phyloP scores from a whole-genome alignment of 495 filamentous ascomycete genomes.

The Talaromyces trachyspermus region DNA sequence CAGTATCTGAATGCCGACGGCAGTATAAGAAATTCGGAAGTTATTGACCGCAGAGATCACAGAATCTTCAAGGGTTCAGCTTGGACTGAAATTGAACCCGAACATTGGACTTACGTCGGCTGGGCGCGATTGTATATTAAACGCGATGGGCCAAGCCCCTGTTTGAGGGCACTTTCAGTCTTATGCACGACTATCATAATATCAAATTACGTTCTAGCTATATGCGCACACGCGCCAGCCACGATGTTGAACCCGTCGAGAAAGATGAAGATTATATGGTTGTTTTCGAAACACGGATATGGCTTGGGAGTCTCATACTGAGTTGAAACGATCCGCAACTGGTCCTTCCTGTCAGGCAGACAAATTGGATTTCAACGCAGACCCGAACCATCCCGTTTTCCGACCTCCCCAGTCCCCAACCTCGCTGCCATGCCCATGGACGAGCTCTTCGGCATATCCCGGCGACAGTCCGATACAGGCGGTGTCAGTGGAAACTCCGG shows the following conservation, averaged over 20 bases:
- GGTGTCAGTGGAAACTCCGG: constrained; percentile 63
- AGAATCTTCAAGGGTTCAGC: constrained; percentile 77
- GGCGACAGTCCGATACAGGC: constrained; percentile 46
- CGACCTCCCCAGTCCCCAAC: constrained; percentile 27
- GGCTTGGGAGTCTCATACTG: constrained; percentile 34
- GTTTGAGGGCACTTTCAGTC: constrained; percentile 85
- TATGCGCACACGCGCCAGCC: constrained; percentile 57
- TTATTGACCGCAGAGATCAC: constrained; percentile 62
- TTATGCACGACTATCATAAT: constrained; percentile 78
- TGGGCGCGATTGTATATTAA: constrained; percentile 77
- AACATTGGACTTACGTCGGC: constrained; percentile 70
- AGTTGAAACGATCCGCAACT: constrained; percentile 44
- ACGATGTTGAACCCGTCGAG: constrained; percentile 63
- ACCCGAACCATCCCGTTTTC: constrained; percentile 61
- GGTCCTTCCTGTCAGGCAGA: constrained; percentile 54
- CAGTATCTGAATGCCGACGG: constrained; percentile 67
- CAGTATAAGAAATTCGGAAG: constrained; percentile 49
- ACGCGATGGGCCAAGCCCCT: constrained; percentile 71
- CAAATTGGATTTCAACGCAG: constrained; percentile 59
- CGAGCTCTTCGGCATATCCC: constrained; percentile 47
- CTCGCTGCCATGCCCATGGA: constrained; percentile 50
- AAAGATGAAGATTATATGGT: constrained; percentile 75
- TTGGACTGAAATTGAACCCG: constrained; percentile 56
- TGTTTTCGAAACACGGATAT: constrained; percentile 87
- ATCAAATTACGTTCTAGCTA: constrained; percentile 73